phyloP scores from a whole-genome alignment of 108 stramenopile genomes.

The Cyclostephanos invisitatus region DNA sequence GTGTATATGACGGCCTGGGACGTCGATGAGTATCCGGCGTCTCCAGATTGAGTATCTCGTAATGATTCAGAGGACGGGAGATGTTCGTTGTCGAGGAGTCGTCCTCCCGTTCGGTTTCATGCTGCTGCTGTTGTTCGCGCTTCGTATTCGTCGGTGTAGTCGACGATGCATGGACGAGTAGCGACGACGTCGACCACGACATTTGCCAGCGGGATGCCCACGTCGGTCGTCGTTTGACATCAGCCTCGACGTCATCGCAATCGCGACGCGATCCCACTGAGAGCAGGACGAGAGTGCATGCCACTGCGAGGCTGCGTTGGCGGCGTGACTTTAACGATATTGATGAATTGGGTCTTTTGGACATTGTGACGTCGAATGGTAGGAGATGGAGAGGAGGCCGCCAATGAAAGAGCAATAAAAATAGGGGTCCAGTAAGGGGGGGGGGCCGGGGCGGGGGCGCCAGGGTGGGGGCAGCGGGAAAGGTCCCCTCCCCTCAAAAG shows the following conservation, averaged over 20 bases:
- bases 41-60: slow-evolving; percentile 42
- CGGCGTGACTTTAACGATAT: background rate
- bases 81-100: background rate
- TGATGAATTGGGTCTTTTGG: background rate
- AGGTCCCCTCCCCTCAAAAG: too few species aligned
- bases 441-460: background rate
- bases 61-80: slow-evolving; percentile 33
- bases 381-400: too few species aligned
- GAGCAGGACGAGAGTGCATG: background rate
- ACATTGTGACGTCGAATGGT: background rate
- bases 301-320: slow-evolving; percentile 8
- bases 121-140: background rate
- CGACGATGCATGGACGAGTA: slow-evolving; percentile 2
- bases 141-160: background rate
- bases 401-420: too few species aligned
- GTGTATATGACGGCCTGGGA: slow-evolving; percentile 23
- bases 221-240: background rate
- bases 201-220: background rate
- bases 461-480: background rate
- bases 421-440: background rate
- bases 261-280: background rate
- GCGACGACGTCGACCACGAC: slow-evolving; percentile 3
- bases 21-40: slow-evolving; percentile 37
- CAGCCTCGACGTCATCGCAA: background rate
- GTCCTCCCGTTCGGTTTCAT: too few species aligned